phyloP scores from a whole-genome alignment of 768 basidiomycete species.

The Nidula microcarpa region DNA sequence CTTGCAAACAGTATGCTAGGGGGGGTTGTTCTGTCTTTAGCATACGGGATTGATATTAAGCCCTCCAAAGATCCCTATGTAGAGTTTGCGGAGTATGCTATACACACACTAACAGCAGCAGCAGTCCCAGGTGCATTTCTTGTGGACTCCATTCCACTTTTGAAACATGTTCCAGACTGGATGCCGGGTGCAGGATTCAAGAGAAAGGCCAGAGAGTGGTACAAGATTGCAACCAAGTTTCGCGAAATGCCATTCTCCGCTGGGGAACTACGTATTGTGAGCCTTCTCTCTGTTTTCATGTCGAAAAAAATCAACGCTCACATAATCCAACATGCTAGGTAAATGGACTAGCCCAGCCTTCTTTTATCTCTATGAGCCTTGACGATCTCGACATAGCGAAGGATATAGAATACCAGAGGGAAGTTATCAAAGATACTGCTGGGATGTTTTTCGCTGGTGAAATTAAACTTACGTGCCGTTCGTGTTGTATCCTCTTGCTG shows the following conservation, averaged over 20 bases:
- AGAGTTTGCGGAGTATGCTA: constrained; percentile 25
- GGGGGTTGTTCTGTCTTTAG: constrained; percentile 15
- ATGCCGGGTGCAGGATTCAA: constrained; percentile 55
- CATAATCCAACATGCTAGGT: constrained; percentile 9
- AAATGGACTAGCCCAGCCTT: constrained; percentile 12
- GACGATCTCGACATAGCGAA: constrained; percentile 13
- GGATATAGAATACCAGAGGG: constrained; percentile 11
- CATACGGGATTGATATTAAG: constrained; percentile 36
- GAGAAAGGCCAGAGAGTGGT: constrained; percentile 42
- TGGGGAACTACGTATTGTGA: constrained; percentile 13
- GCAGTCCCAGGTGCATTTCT: constrained; percentile 30
- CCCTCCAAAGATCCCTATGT: constrained; percentile 35
- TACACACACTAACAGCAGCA: constrained; percentile 22
- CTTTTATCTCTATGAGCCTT: constrained; percentile 17
- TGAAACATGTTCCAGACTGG: constrained; percentile 46
- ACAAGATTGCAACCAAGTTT: constrained; percentile 23
- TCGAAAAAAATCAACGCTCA: neutral
- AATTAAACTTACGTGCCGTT: neutral
- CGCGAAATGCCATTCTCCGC: constrained; percentile 26
- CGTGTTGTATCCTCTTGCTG: neutral
- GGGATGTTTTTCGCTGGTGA: constrained; percentile 32
- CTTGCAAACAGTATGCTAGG: neutral
- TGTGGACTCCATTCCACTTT: constrained; percentile 30
- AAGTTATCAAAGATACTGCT: constrained; percentile 32
- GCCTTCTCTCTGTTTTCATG: neutral